phyloP scores from a whole-genome alignment of 1,284 basidiomycete species.

The Irpex rosettiformis region DNA sequence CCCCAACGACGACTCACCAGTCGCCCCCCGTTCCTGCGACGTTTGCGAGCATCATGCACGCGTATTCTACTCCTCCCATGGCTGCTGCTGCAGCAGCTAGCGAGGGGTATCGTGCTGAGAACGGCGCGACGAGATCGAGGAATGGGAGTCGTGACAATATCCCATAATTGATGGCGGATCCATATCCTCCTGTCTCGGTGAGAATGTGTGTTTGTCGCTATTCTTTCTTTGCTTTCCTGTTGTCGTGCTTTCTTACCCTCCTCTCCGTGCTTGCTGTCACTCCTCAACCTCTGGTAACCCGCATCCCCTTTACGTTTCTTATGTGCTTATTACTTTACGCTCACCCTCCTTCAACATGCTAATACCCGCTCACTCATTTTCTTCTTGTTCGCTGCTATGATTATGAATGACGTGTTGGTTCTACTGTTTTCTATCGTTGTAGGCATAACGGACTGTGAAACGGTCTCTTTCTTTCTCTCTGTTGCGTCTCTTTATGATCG shows the following conservation, averaged over 20 bases:
- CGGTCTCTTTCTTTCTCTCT: not conserved
- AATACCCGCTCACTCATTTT: not conserved
- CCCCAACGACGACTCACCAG: conserved; percentile 26
- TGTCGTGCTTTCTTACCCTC: not conserved
- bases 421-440: not conserved
- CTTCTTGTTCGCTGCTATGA: no score
- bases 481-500: no score
- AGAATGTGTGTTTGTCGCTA: not conserved
- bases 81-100: not conserved
- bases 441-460: not conserved
- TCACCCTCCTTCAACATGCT: not conserved
- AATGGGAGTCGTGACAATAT: not conserved
- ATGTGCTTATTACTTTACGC: not conserved
- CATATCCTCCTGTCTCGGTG: not conserved
- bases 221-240: not conserved
- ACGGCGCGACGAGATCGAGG: not conserved
- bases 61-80: conserved; percentile 37
- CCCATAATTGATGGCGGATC: not conserved
- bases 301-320: no score
- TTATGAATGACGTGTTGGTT: not conserved
- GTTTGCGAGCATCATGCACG: conserved; percentile 67
- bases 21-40: conserved; percentile 36
- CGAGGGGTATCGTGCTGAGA: not conserved
- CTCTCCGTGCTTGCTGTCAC: not conserved
- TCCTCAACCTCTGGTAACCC: no score